A percentile compares a stretch with the other conserved stretches of the same genome.
Evolutionary conservation across 441 rosid species (phyloP).

Genomic region (Omphalea diandra): DNA sequence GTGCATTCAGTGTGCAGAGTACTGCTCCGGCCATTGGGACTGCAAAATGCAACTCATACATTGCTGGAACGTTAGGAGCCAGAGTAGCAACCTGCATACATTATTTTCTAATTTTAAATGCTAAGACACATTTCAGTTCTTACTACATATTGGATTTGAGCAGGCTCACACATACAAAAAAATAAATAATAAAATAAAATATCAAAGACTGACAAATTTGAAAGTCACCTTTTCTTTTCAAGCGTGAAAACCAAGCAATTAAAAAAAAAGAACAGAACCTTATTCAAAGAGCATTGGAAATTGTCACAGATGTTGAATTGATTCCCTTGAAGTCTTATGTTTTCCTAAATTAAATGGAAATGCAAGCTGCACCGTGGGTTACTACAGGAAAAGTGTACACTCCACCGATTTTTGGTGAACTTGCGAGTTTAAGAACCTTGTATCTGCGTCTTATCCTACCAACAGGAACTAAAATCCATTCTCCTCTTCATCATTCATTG

Average conservation of each 20-base stretch:
- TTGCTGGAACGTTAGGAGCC: slow-evolving; percentile 78
- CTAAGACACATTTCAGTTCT: not conserved
- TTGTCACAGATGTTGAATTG: not conserved
- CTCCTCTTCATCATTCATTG: too few relatives aligned
- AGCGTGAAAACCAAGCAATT: too few relatives aligned
- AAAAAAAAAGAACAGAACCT: not conserved
- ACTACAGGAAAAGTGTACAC: not conserved
- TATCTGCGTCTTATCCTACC: too few relatives aligned
- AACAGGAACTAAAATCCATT: too few relatives aligned
- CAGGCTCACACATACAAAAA: not conserved
- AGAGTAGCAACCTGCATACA: slow-evolving; percentile 63
- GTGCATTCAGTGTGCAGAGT: slow-evolving; percentile 73
- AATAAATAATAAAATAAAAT: not conserved
- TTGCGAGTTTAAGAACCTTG: too few relatives aligned
- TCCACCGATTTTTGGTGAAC: too few relatives aligned
- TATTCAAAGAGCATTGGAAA: not conserved
- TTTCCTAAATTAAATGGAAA: too few relatives aligned
- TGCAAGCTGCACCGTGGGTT: not conserved
- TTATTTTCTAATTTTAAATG: not conserved
- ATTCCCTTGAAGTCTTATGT: too few relatives aligned
- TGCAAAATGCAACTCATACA: slow-evolving; percentile 81
- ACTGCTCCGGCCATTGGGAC: slow-evolving; percentile 87
- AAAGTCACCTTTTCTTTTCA: too few relatives aligned
- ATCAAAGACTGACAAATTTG: too few relatives aligned
- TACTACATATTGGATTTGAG: too few relatives aligned